Percentiles rank a stretch among this genome's conserved stretches.
These are phyloP conservation scores for Candida anutae DNA, from an alignment of 1,139 yeast genomes.

Conservation along the genomic window DNA sequence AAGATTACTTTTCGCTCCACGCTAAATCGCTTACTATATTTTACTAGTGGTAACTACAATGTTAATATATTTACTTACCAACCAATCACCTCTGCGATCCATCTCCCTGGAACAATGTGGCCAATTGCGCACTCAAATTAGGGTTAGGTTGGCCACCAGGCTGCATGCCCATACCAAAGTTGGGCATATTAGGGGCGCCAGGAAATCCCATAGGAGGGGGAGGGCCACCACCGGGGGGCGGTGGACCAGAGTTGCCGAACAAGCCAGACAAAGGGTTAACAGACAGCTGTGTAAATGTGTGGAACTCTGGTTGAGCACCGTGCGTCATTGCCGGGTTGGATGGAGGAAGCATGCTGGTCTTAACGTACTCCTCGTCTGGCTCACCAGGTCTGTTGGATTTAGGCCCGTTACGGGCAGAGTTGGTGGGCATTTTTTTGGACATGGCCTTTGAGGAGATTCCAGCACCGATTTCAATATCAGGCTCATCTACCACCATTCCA, in stretches of 20 bases:
- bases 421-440: constrained; percentile 81
- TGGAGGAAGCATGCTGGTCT: constrained; percentile 27
- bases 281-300: constrained; percentile 26
- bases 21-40: too few species aligned
- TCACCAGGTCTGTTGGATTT: constrained; percentile 67
- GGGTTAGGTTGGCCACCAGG: constrained; percentile 14
- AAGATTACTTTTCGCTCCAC: too few species aligned
- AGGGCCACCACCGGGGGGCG: constrained; percentile 8
- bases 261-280: constrained; percentile 49
- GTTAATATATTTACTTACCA: too few species aligned
- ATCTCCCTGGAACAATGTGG: constrained; percentile 31
- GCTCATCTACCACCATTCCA: constrained; percentile 89
- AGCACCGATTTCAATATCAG: constrained; percentile 93
- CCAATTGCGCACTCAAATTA: constrained; percentile 29
- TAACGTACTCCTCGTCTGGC: constrained; percentile 40
- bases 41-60: too few species aligned
- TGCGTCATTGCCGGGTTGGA: constrained; percentile 15
- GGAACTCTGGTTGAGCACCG: constrained; percentile 28
- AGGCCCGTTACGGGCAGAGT: constrained; percentile 81
- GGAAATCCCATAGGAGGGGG: constrained; percentile 9
- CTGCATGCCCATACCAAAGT: constrained; percentile 5
- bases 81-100: too few species aligned
- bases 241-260: constrained; percentile 21
- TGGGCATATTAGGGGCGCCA: constrained; percentile 7
- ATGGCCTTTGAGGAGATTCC: constrained; percentile 93